Percentiles rank a stretch among this genome's conserved stretches.
Evolutionary conservation across 371 early-diverging fungal genomes (phyloP).

Genomic region (Fennellomyces sp.): DNA sequence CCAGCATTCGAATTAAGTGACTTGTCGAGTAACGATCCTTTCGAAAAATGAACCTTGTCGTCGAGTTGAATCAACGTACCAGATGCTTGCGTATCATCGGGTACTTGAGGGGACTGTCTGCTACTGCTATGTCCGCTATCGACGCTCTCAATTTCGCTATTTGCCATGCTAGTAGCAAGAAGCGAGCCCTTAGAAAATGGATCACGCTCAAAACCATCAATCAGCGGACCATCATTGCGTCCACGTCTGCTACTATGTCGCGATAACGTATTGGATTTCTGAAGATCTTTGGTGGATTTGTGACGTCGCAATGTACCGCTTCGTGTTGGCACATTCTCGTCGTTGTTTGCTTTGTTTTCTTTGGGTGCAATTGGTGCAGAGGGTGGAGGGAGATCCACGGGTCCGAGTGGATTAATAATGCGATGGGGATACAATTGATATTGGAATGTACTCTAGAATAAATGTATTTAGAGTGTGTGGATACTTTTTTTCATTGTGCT

Average conservation of each 20-base stretch:
- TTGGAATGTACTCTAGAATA: conserved; percentile 34
- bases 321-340: neutral
- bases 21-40: conserved; percentile 41
- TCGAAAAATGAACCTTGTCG: conserved; percentile 38
- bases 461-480: no score
- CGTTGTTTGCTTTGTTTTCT: no score
- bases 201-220: conserved; percentile 20
- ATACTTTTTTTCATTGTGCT: no score
- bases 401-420: conserved; percentile 39
- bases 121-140: conserved; percentile 1
- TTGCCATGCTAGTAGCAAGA: conserved; percentile 25
- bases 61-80: conserved; percentile 43
- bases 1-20: neutral
- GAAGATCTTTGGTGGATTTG: conserved; percentile 38
- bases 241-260: conserved; percentile 25
- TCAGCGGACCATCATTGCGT: conserved; percentile 16
- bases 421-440: conserved; percentile 38
- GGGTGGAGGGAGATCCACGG: conserved; percentile 14
- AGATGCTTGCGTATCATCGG: neutral
- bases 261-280: conserved; percentile 9
- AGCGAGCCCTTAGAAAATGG: conserved; percentile 39
- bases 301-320: conserved; percentile 29
- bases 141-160: conserved; percentile 1
- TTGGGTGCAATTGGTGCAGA: neutral
- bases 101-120: neutral